A percentile compares a stretch with the other conserved stretches of the same genome.
These are phyloP conservation scores for Claviceps sp. DNA, from an alignment of 2,329 filamentous ascomycete genomes.

Conservation along the genomic window DNA sequence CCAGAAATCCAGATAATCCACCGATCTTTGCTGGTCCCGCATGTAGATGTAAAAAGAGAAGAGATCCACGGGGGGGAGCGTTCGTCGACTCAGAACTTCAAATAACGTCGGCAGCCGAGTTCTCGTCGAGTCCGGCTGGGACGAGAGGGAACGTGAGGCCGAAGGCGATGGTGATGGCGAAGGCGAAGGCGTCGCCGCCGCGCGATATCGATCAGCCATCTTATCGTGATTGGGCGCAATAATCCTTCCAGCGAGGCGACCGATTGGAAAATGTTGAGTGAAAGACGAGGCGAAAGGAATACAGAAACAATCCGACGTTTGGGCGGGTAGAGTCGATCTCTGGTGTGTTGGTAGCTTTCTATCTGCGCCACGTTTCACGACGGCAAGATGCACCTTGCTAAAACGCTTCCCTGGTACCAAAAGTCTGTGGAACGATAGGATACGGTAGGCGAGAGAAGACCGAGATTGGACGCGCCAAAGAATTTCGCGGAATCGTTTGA, in stretches of 20 bases:
- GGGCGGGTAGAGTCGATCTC: background rate
- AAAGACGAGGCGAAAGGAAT: background rate
- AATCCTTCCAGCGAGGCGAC: background rate
- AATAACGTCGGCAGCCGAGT: constrained; percentile 89
- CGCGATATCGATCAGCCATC: constrained; percentile 14
- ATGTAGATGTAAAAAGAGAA: constrained; percentile 99
- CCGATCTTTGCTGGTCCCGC: constrained; percentile 94
- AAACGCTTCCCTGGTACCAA: constrained; percentile 1
- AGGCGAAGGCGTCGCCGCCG: constrained; percentile 31
- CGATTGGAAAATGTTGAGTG: background rate
- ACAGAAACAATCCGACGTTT: background rate
- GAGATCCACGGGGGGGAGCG: constrained; percentile 87
- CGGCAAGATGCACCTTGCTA: background rate
- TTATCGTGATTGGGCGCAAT: background rate
- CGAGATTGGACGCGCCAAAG: no score
- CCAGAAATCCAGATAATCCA: constrained; percentile 98
- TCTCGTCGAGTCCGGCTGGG: constrained; percentile 47
- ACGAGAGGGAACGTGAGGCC: no score
- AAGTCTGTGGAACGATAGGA: background rate
- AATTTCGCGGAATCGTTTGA: background rate
- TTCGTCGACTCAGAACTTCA: constrained; percentile 86
- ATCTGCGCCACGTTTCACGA: constrained; percentile 8
- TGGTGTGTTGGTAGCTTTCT: background rate
- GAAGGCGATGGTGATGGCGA: no score
- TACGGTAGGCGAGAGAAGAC: background rate